phyloP scores from a whole-genome alignment of 495 filamentous ascomycete genomes.

The Cryomyces antarcticus region DNA sequence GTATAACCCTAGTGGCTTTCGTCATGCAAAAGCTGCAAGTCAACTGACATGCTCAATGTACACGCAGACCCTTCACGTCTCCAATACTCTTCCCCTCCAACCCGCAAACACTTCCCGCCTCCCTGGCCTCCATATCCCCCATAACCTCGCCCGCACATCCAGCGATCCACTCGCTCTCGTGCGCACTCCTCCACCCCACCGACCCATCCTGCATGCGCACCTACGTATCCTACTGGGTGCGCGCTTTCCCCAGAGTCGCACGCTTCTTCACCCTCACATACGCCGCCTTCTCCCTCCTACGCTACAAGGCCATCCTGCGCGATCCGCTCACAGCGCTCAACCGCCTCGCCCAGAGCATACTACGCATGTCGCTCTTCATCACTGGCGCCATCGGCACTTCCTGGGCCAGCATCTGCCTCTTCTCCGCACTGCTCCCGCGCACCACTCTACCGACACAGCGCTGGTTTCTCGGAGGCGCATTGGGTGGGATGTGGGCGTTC shows the following conservation, averaged over 20 bases:
- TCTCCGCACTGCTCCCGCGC: conserved; percentile 57
- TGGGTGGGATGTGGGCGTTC: conserved; percentile 68
- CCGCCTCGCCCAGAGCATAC: conserved; percentile 34
- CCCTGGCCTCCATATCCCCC: conserved; percentile 48
- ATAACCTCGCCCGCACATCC: conserved; percentile 72
- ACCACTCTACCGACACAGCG: conserved; percentile 56
- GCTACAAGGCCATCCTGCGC: conserved; percentile 40
- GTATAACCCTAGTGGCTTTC: conserved; percentile 26
- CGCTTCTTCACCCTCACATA: conserved; percentile 56
- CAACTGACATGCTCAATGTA: not conserved
- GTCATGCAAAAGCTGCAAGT: not conserved
- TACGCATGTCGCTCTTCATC: conserved; percentile 51
- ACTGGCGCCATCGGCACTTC: conserved; percentile 58
- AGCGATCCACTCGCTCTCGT: conserved; percentile 59
- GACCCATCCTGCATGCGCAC: conserved; percentile 74
- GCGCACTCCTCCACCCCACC: conserved; percentile 75
- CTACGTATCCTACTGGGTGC: conserved; percentile 64
- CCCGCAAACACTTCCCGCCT: conserved; percentile 33
- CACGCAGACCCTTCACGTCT: conserved; percentile 45
- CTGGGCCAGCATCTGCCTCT: conserved; percentile 78
- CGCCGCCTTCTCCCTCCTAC: conserved; percentile 44
- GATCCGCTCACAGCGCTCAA: conserved; percentile 46
- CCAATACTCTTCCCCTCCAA: conserved; percentile 64
- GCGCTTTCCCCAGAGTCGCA: conserved; percentile 56
- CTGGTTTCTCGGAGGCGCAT: conserved; percentile 71